A percentile compares a stretch with the other conserved stretches of the same genome.
phyloP scores from a whole-genome alignment of 2,329 filamentous ascomycete species.

The Ceratocystis colombiana region DNA sequence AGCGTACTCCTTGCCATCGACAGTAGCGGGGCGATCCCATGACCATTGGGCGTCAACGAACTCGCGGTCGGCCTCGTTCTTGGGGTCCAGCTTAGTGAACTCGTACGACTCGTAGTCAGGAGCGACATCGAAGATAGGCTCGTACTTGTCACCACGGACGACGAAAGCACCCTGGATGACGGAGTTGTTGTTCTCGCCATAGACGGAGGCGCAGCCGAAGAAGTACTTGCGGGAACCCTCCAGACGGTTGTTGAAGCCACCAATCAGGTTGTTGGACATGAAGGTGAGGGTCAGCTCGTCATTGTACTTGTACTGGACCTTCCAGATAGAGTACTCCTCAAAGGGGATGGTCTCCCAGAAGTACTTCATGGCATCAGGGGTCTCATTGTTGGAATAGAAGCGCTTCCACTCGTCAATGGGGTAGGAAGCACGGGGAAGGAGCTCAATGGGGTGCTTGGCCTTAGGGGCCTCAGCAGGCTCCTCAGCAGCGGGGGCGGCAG shows the following conservation, averaged over 20 bases:
- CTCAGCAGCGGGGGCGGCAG: conserved; percentile 35
- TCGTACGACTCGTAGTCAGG: conserved; percentile 94
- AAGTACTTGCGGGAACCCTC: conserved; percentile 97
- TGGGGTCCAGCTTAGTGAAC: conserved; percentile 92
- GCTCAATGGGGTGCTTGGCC: conserved; percentile 91
- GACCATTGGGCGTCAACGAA: conserved; percentile 81
- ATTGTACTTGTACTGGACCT: conserved; percentile 97
- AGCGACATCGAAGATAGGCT: conserved; percentile 87
- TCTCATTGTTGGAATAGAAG: conserved; percentile 94
- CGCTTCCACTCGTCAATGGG: conserved; percentile 97
- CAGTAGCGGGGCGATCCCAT: conserved; percentile 75
- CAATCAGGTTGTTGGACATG: conserved; percentile 98
- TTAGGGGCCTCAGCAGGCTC: conserved; percentile 57
- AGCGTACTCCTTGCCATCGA: conserved; percentile 79
- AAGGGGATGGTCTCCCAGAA: conserved; percentile 97
- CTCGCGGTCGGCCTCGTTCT: conserved; percentile 71
- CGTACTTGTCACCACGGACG: conserved; percentile 79
- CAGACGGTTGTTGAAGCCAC: conserved; percentile 94
- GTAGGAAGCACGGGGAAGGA: conserved; percentile 68
- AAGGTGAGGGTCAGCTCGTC: conserved; percentile 93
- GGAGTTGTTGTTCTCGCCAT: conserved; percentile 77
- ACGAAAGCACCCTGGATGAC: conserved; percentile 89
- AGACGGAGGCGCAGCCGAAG: conserved; percentile 85
- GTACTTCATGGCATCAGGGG: conserved; percentile 76
- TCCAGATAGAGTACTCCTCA: conserved; percentile 93